A percentile compares a stretch with the other conserved stretches of the same genome.
Evolutionary conservation across 2,329 filamentous ascomycete genomes (phyloP).

Genomic region (Lithohypha guttulata): DNA sequence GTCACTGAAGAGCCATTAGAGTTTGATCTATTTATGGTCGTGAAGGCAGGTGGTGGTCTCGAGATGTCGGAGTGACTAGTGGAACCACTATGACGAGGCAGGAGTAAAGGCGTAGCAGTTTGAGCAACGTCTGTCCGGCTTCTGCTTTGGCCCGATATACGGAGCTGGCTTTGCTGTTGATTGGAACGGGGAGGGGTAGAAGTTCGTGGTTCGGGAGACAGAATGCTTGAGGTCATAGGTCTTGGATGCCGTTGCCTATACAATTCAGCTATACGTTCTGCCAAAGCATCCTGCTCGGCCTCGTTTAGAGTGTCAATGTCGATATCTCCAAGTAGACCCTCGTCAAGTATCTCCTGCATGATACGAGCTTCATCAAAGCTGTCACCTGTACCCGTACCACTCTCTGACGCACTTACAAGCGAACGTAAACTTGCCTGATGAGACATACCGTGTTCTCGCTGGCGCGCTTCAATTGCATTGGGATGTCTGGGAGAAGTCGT

Average conservation of each 20-base stretch:
- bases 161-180: not conserved
- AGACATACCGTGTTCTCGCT: conserved; percentile 49
- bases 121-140: conserved; percentile 2
- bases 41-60: conserved; percentile 1
- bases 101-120: not conserved
- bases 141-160: not conserved
- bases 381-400: conserved; percentile 40
- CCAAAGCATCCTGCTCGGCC: conserved; percentile 77
- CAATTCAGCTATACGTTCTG: conserved; percentile 78
- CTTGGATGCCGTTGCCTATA: conserved; percentile 64
- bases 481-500: conserved; percentile 19
- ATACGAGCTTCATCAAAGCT: conserved; percentile 76
- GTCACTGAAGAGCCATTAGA: conserved; percentile 5
- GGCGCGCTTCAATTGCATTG: conserved; percentile 24
- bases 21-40: conserved; percentile 4
- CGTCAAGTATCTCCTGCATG: conserved; percentile 75
- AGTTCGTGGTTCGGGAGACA: conserved; percentile 22
- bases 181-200: not conserved
- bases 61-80: not conserved
- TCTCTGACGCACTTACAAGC: conserved; percentile 65
- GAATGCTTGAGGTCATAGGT: conserved; percentile 33
- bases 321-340: conserved; percentile 76
- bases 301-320: conserved; percentile 80
- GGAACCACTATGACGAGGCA: not conserved
- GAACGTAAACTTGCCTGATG: conserved; percentile 84